Evolutionary conservation across 179 eudicot genomes (phyloP).

Genomic region (Gypsophila paniculata): DNA sequence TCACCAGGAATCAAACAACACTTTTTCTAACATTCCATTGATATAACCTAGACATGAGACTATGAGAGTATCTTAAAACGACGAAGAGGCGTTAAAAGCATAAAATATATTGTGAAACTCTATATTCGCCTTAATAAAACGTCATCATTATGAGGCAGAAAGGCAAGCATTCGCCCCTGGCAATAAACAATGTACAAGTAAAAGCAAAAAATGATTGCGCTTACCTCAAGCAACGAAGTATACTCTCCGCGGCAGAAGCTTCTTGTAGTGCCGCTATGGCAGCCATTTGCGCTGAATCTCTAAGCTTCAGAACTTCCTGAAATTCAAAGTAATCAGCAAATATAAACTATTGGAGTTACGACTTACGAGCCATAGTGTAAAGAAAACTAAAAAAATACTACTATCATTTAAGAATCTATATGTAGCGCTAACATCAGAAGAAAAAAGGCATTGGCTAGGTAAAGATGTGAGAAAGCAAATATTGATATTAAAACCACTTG

Average conservation of each 20-base stretch:
- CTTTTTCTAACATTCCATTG: too few species aligned
- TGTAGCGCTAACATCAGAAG: not conserved
- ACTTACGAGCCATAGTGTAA: not conserved
- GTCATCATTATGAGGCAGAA: not conserved
- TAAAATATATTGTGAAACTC: not conserved
- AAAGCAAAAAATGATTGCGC: not conserved
- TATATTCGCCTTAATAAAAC: not conserved
- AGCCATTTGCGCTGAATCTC: conserved; percentile 78
- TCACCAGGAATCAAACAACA: not conserved
- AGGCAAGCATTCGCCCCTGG: too few species aligned
- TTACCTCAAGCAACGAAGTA: conserved; percentile 78
- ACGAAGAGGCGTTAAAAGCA: not conserved
- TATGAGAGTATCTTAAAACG: too few species aligned
- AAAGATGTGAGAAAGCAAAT: not conserved
- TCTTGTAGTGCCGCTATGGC: conserved; percentile 86
- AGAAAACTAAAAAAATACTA: not conserved
- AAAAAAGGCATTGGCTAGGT: too few species aligned
- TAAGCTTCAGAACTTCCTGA: conserved; percentile 73
- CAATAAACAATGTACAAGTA: not conserved
- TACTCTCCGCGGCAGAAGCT: conserved; percentile 78
- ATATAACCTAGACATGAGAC: too few species aligned
- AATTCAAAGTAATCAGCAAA: conserved; percentile 1
- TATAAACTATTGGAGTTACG: not conserved
- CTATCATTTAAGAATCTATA: not conserved
- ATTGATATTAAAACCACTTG: not conserved